These are phyloP conservation scores for Spinacia oleracea DNA, from an alignment of 179 eudicot genomes.

Conservation along the genomic window DNA sequence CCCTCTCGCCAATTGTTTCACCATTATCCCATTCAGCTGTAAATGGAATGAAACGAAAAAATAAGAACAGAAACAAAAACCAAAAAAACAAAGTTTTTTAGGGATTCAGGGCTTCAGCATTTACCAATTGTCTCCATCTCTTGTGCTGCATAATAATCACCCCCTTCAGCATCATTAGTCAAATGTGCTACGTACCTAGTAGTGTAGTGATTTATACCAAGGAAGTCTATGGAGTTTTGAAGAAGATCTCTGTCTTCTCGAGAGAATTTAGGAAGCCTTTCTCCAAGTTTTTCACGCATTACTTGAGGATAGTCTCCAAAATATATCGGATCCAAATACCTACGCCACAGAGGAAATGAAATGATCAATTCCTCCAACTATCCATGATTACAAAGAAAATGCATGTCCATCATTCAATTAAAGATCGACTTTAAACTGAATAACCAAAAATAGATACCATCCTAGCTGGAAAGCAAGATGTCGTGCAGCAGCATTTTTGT, in stretches of 20 bases:
- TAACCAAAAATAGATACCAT: conserved; percentile 48
- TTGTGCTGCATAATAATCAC: conserved; percentile 53
- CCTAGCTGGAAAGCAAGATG: conserved; percentile 85
- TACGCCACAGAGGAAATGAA: conserved; percentile 22
- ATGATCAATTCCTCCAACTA: neutral
- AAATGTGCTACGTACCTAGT: conserved; percentile 62
- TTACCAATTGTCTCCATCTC: conserved; percentile 73
- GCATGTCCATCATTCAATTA: neutral
- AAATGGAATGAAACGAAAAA: conserved; percentile 17
- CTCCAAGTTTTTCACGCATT: conserved; percentile 79
- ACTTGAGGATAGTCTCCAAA: conserved; percentile 72
- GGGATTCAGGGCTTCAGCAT: no score
- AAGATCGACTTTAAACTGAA: neutral
- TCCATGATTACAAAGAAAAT: neutral
- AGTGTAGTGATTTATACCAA: conserved; percentile 85
- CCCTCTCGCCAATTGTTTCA: conserved; percentile 76
- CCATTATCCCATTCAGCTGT: conserved; percentile 86
- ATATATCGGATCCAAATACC: conserved; percentile 87
- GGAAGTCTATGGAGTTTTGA: conserved; percentile 58
- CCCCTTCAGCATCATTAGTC: conserved; percentile 35
- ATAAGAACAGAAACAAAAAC: conserved; percentile 24
- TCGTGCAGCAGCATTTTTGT: conserved; percentile 63
- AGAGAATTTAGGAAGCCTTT: conserved; percentile 65
- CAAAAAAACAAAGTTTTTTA: conserved; percentile 2
- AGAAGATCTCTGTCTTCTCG: conserved; percentile 56